Evolutionary conservation across 2,329 filamentous ascomycete genomes (phyloP).

Genomic region (Pestalotiopsis sp.): DNA sequence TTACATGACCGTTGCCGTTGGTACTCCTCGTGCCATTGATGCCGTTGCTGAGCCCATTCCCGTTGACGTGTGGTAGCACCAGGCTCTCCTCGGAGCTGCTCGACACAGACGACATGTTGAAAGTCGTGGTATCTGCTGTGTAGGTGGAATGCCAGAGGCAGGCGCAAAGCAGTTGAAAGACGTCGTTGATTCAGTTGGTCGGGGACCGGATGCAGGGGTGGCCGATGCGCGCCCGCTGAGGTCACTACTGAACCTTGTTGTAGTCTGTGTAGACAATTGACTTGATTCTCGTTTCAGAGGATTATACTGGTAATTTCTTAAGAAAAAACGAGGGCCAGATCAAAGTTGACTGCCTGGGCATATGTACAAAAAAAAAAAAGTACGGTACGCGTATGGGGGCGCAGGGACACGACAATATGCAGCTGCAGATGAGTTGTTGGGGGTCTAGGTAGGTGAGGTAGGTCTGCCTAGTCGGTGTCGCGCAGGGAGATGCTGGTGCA

Average conservation of each 20-base stretch:
- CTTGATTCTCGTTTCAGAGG: too few relatives aligned
- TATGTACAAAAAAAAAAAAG: not conserved
- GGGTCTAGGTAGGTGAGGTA: not conserved
- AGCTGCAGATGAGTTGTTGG: not conserved
- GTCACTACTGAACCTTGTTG: not conserved
- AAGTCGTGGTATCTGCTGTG: not conserved
- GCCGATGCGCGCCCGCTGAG: not conserved
- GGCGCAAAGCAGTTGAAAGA: not conserved
- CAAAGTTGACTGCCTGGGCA: not conserved
- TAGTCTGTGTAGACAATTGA: not conserved
- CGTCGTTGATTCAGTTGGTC: not conserved
- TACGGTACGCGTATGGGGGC: not conserved
- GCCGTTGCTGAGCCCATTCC: not conserved
- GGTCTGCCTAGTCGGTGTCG: not conserved
- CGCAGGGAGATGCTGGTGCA: not conserved
- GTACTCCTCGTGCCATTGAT: constrained; percentile 5
- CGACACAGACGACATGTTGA: not conserved
- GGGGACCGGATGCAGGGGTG: not conserved
- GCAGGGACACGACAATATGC: not conserved
- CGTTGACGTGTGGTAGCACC: not conserved
- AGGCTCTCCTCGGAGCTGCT: not conserved
- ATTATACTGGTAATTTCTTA: not conserved
- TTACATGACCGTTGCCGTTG: constrained; percentile 28
- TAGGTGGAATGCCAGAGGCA: not conserved
- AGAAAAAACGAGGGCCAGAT: not conserved